A percentile compares a stretch with the other conserved stretches of the same genome.
Evolutionary conservation across 345 rosid species (phyloP).

Genomic region (Corchorus capsularis): DNA sequence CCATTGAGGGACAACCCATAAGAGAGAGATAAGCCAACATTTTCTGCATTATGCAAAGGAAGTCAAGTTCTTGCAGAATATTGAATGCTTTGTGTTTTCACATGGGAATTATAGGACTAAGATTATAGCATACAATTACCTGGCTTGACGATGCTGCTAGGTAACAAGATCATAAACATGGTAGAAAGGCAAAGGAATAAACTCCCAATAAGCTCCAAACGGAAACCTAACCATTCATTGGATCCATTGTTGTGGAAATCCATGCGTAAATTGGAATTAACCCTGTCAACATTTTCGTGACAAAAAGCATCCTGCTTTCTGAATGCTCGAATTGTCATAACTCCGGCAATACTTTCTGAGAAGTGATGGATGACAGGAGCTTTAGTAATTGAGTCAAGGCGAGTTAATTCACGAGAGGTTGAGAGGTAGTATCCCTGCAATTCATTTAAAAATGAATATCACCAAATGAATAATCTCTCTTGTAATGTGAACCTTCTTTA

Average conservation of each 20-base stretch:
- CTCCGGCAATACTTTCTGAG: conserved; percentile 93
- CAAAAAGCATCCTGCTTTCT: conserved; percentile 53
- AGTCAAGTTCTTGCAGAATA: background rate
- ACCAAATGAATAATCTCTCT: background rate
- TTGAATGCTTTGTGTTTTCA: background rate
- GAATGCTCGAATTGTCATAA: conserved; percentile 82
- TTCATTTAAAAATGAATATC: conserved; percentile 2
- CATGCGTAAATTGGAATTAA: conserved; percentile 77
- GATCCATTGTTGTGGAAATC: conserved; percentile 90
- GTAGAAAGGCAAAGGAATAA: conserved; percentile 72
- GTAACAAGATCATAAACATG: conserved; percentile 75
- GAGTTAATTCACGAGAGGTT: conserved; percentile 84
- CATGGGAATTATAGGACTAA: conserved; percentile 7
- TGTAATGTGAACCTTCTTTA: background rate
- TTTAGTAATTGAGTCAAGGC: conserved; percentile 90
- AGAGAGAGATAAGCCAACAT: conserved; percentile 88
- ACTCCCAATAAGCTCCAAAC: conserved; percentile 79
- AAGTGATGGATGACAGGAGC: conserved; percentile 96
- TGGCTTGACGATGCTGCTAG: conserved; percentile 77
- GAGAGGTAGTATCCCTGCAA: conserved; percentile 79
- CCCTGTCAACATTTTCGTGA: conserved; percentile 72
- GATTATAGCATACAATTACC: conserved; percentile 45
- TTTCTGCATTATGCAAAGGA: conserved; percentile 47
- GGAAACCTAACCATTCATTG: conserved; percentile 94
- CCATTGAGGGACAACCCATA: conserved; percentile 86